A percentile compares a stretch with the other conserved stretches of the same genome.
Conservation (phyloP, 345 rosid genomes). For the Limnanthes douglasii region DNA sequence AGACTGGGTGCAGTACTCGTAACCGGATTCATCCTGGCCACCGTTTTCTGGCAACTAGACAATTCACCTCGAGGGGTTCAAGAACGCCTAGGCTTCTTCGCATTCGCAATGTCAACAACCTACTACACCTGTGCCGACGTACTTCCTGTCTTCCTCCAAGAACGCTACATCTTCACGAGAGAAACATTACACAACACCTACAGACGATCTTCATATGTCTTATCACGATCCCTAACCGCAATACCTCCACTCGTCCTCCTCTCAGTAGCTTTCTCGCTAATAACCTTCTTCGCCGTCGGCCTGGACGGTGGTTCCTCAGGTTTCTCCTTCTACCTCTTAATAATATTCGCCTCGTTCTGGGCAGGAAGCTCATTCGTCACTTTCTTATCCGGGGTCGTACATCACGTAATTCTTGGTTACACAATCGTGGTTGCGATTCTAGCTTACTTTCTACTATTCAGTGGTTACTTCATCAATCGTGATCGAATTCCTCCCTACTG, state of each 20-base stretch:
- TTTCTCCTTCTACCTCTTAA: conserved; percentile 49
- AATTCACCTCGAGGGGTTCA: conserved; percentile 79
- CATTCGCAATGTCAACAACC: conserved; percentile 95
- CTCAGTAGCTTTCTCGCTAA: conserved; percentile 46
- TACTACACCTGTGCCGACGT: conserved; percentile 97
- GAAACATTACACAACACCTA: conserved; percentile 89
- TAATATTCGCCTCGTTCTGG: conserved; percentile 80
- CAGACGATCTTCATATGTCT: conserved; percentile 75
- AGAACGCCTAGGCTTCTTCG: conserved; percentile 81
- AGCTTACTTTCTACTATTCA: conserved; percentile 85
- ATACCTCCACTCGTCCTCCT: conserved; percentile 56
- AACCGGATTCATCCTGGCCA: conserved; percentile 85
- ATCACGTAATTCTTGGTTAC: conserved; percentile 93
- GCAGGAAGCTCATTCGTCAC: conserved; percentile 95
- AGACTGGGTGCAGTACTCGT: conserved; percentile 63
- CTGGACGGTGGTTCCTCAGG: conserved; percentile 80
- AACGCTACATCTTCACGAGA: conserved; percentile 92
- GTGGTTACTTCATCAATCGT: conserved; percentile 88
- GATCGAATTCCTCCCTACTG: conserved; percentile 75
- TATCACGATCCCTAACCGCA: conserved; percentile 46
- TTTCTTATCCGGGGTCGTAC: conserved; percentile 79
- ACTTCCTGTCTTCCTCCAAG: conserved; percentile 84
- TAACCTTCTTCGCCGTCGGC: conserved; percentile 83
- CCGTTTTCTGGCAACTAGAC: conserved; percentile 80
- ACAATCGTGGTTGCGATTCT: conserved; percentile 75